phyloP scores from a whole-genome alignment of 176 grass and related monocot species.

The Zea mays region Zm-B73-REFERENCE-NAM-5.0 NC_050101.1:177184001-177184500 shows the following conservation, averaged over 20 bases:
- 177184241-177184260: too few species aligned
- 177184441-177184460: neutral
- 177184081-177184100: too few species aligned
- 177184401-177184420: neutral
- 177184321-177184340: neutral
- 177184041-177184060: neutral
- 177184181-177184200: neutral
- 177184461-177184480: neutral
- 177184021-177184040: neutral
- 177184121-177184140: neutral
- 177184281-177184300: neutral
- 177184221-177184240: neutral
- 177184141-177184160: neutral
- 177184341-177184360: neutral
- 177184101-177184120: neutral
- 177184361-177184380: neutral
- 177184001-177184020: neutral
- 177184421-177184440: constrained; percentile 26
- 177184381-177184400: neutral
- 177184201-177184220: neutral
- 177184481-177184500: constrained; percentile 2
- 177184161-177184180: neutral
- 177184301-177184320: neutral
- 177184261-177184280: too few species aligned
- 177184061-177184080: neutral